A percentile compares a stretch with the other conserved stretches of the same genome.
These are phyloP conservation scores for Starmera dryadoides DNA, from an alignment of 805 yeast genomes.

Conservation along the genomic window DNA sequence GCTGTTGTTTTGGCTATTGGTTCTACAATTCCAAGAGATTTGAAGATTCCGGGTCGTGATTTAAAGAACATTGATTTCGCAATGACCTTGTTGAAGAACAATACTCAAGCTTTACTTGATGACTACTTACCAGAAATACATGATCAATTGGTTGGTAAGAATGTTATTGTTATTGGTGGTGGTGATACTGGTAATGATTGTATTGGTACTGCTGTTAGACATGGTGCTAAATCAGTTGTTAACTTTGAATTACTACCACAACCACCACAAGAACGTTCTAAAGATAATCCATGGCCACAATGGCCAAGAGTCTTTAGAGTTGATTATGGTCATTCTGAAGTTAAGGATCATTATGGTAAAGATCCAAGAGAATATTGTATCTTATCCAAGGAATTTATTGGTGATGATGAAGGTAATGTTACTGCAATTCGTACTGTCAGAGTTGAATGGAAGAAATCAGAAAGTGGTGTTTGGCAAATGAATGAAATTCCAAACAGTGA, in stretches of 20 bases:
- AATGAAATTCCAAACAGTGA: conserved; percentile 93
- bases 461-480: conserved; percentile 98
- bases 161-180: conserved; percentile 96
- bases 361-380: conserved; percentile 98
- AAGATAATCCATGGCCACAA: conserved; percentile 99
- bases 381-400: conserved; percentile 90
- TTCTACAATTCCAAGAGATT: conserved; percentile 92
- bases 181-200: conserved; percentile 99
- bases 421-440: conserved; percentile 93
- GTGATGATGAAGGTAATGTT: conserved; percentile 91
- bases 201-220: conserved; percentile 94
- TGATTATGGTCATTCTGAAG: conserved; percentile 97
- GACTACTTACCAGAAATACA: conserved; percentile 74
- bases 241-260: conserved; percentile 93
- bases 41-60: conserved; percentile 90
- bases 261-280: conserved; percentile 80
- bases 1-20: conserved; percentile 93
- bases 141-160: conserved; percentile 68
- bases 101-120: conserved; percentile 85
- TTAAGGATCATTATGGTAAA: conserved; percentile 87
- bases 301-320: conserved; percentile 98
- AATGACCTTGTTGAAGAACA: conserved; percentile 81
- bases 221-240: conserved; percentile 89
- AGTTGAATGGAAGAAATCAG: conserved; percentile 96
- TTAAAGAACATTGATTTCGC: conserved; percentile 88